phyloP scores from a whole-genome alignment of 768 basidiomycete species.

The Panaeolus cyanescens region DNA sequence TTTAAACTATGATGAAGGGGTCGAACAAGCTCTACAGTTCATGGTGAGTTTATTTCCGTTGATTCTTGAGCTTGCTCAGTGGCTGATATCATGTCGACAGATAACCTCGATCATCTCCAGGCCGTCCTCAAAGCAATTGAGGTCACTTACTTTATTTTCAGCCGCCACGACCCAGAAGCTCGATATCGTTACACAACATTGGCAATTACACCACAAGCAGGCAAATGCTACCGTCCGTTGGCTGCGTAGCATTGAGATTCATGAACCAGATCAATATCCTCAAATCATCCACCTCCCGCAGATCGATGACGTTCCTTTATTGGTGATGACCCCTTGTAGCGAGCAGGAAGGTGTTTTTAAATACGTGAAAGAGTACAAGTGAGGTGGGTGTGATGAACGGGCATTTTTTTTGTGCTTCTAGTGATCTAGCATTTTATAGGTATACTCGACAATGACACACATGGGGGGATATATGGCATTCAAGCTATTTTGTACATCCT shows the following conservation, averaged over 20 bases:
- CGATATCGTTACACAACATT: not conserved
- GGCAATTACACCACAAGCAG: not conserved
- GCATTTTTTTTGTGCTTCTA: not conserved
- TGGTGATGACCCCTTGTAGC: not conserved
- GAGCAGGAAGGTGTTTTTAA: not conserved
- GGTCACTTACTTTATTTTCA: not conserved
- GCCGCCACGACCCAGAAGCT: not conserved
- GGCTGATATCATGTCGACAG: no score
- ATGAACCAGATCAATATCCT: not conserved
- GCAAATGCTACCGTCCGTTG: not conserved
- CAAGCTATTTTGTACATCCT: no score
- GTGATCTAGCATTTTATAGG: not conserved
- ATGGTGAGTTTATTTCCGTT: not conserved
- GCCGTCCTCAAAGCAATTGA: not conserved
- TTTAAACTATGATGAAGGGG: not conserved
- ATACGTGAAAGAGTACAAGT: not conserved
- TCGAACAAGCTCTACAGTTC: not conserved
- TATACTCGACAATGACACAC: not conserved
- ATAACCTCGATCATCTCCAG: not conserved
- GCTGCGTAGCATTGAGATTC: not conserved
- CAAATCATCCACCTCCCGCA: not conserved
- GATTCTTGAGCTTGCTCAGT: no score
- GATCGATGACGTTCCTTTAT: not conserved
- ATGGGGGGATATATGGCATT: not conserved
- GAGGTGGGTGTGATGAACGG: not conserved